Base-by-base conservation (phyloP, 2,329 filamentous ascomycete species). In the Leptographium wingfieldii region DNA sequence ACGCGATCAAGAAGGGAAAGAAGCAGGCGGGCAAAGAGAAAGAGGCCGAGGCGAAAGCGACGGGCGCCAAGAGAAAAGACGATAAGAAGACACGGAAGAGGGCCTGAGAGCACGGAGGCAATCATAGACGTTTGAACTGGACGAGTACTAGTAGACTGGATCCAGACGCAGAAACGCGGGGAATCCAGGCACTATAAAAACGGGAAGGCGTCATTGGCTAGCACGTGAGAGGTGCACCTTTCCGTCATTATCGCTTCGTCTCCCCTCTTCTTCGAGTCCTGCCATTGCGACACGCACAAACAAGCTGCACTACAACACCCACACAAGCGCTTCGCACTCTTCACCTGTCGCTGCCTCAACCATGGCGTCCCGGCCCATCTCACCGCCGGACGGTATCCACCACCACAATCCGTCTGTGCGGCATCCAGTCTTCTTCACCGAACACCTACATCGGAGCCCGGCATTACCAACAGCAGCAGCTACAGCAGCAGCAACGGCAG, bases 371-470 rank as follows among this genome's bases (percentile, higher is more conserved):
- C 56, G 19, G 31, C n/a, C 48, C n/a, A 12, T 29, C 29, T 35
- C 51, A 5, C 29, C 56, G 11, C 25, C 55, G 1, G 16, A 43
- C 6, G 25, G 25, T 22, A 11, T 35, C 11, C 60, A 49, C 25
- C 35, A 27, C 14, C 80, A 79, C 67, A 78, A 87, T 68, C 74
- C 81, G 11, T 82, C 87, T 1, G 77, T 76, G 48, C 74, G 81
- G 31, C 88, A 92, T 65, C 88, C 88, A 0, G 87, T 90, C 1
- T 92, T 92, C 73, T 90, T 91, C 73, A 87, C 86, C 0, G 75
- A 81, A 35, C 77, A 77, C 57, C 72, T 89, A 57, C 80, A 79
- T 61, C 81, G 78, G 66, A 76, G 43, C 19, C 16, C 43, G 19
- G 43, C 40, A 2, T 19, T n/a, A 19, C 43, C 19, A 19, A 3